Base-by-base conservation (phyloP, 495 filamentous ascomycete genomes). In the Xylaria cubensis region DNA sequence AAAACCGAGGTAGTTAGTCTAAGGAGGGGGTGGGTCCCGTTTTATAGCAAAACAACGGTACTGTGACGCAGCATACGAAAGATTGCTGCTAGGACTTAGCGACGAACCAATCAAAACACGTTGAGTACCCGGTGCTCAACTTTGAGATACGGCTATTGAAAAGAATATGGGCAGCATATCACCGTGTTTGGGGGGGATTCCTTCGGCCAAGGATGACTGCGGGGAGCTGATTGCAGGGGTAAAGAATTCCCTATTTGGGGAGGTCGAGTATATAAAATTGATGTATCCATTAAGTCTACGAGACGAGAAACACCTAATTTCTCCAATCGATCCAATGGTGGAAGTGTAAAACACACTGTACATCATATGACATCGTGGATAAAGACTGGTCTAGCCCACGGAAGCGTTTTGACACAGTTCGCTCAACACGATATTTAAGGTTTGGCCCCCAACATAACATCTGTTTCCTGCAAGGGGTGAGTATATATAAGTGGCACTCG, bases 221-320 rank as follows among this genome's bases (percentile, higher is more conserved):
- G 55, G 55, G 55, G 55, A 59, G 55, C 55, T 59, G 55, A 59
- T n/a, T 8, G 13, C 34, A 59, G 55, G 55, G 55, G 8, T 59
- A 8, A 34, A 29, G 55, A 36, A 36, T 19, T 59, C 55, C 55
- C 7, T 32, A 59, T 59, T 59, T 12, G 55, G 55, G 55, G 55
- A 59, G 55, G 55, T 36, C 55, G 9, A 19, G 26, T 29, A 17
- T 36, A 59, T 59, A 59, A 59, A 36, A 15, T 36, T 36, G 29
- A 15, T 36, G 29, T 59, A 8, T 58, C 15, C 3, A 10, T 53
- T 53, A 53, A 53, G 8, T 24, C 53, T 26, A 26, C 44, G 24
- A 58, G 29, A 19, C 26, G 19, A 34, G 4, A 17, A 21, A n/a
- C 13, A 36, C 29, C 15, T n/a, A 15, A 0, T 59, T 36, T 36